Evolutionary conservation across 495 filamentous ascomycete species (phyloP), one percentile per base, ranked within the genome.

Genomic region (Venustampulla echinocandica): DNA sequence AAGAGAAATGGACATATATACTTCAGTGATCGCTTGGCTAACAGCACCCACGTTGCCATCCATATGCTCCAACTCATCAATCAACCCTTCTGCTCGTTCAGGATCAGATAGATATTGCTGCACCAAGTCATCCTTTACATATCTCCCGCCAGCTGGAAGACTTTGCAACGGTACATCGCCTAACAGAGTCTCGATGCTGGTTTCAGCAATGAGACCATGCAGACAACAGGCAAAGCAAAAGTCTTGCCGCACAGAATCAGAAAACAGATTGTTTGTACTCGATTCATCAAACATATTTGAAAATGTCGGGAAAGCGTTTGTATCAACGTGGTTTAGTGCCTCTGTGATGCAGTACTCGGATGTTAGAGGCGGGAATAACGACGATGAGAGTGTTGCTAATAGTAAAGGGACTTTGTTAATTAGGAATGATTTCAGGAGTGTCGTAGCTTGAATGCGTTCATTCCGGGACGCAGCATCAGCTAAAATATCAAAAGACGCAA

Each of bases 41-140:
- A 92, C 87, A 2, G 90, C 89, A 15, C 87, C 92, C 1, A 87
- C 85, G 64, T 98, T 97, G 0, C 92, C 92, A 58, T 95, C 87
- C 73, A 94, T 86, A n/a, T 80, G 82, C 50, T 95, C 89, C 46
- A 97, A 71, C 55, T 95, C 86, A 19, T 63, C 62, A 21, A 95
- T 77, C 23, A 94, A 69, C 47, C 79, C 77, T 52, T 88, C 84
- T 0, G 85, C 76, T 22, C 75, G 75, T 44, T 84, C 83, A 0
- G 77, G 75, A 49, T 92, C 83, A 5, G 71, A 68, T 23, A 78
- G 75, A 52, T 84, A 95, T 49, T 88, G 79, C 28, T 74, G 70
- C 6, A 93, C 74, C 6, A 98, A 67, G 10, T 79, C 72, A 7
- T 93, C 82, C 56, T 87, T 86, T 24, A 76, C 68, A 59, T 90